phyloP scores from a whole-genome alignment of 2,329 filamentous ascomycete species.

The Fusarium liriodendri region DNA sequence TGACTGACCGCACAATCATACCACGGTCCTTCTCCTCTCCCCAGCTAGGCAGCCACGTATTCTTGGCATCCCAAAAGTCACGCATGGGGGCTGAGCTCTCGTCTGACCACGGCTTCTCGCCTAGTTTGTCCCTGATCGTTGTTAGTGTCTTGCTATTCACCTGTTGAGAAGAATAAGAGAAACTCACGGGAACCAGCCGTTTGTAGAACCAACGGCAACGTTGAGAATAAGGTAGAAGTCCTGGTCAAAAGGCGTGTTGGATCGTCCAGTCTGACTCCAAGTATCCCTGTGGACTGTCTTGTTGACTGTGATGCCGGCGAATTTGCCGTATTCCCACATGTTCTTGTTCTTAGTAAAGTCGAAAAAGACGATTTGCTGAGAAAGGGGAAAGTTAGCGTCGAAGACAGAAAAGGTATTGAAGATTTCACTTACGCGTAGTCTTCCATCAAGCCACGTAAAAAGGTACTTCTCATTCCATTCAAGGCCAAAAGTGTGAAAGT shows the following conservation, averaged over 20 bases:
- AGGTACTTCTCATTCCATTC: constrained; percentile 64
- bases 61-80: constrained; percentile 54
- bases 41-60: constrained; percentile 56
- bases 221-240: constrained; percentile 62
- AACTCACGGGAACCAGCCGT: constrained; percentile 58
- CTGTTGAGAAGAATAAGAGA: neutral
- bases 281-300: constrained; percentile 54
- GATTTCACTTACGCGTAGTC: constrained; percentile 48
- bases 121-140: constrained; percentile 50
- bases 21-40: constrained; percentile 45
- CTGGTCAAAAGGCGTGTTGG: constrained; percentile 61
- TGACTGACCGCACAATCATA: constrained; percentile 57
- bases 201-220: constrained; percentile 60
- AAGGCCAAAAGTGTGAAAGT: constrained; percentile 62
- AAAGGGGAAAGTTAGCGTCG: neutral
- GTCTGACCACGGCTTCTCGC: constrained; percentile 58
- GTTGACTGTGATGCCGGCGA: constrained; percentile 53
- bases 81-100: constrained; percentile 48
- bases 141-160: neutral
- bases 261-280: constrained; percentile 51
- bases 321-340: constrained; percentile 51
- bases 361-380: constrained; percentile 39
- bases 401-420: neutral
- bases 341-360: constrained; percentile 50
- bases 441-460: constrained; percentile 61